A percentile compares a stretch with the other conserved stretches of the same genome.
Evolutionary conservation across 495 filamentous ascomycete species (phyloP).

Genomic region (Hypoxylon subgilvum): DNA sequence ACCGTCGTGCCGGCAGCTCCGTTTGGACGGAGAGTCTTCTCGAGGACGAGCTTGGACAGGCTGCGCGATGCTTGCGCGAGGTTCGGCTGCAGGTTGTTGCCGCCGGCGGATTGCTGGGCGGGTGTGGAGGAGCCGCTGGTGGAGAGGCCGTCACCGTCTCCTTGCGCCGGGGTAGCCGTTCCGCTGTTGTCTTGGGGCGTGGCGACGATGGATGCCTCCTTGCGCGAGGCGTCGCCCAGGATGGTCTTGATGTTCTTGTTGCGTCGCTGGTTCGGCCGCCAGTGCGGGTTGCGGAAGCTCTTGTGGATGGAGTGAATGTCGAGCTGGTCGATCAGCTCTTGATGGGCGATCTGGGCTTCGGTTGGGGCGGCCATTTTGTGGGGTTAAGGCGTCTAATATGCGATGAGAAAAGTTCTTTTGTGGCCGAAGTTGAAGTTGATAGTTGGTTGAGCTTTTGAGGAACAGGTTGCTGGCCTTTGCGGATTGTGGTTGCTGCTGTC

Average conservation of each 20-base stretch:
- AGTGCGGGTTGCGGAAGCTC: conserved; percentile 84
- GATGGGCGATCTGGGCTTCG: conserved; percentile 57
- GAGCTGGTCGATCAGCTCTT: conserved; percentile 76
- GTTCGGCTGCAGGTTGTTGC: conserved; percentile 61
- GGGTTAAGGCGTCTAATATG: neutral
- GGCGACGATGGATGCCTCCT: conserved; percentile 76
- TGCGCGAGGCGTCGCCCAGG: conserved; percentile 83
- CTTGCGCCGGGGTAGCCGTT: conserved; percentile 69
- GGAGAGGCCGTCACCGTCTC: conserved; percentile 58
- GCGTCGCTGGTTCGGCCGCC: conserved; percentile 90
- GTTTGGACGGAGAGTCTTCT: conserved; percentile 60
- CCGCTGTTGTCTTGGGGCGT: conserved; percentile 82
- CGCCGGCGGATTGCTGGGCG: conserved; percentile 49
- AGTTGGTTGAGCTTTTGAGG: conserved; percentile 1
- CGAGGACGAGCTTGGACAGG: conserved; percentile 81
- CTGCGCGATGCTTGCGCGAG: conserved; percentile 84
- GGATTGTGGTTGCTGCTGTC: too few relatives aligned
- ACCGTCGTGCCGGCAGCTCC: conserved; percentile 31
- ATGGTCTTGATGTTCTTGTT: conserved; percentile 99
- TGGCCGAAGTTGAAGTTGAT: neutral
- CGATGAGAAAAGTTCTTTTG: conserved; percentile 6
- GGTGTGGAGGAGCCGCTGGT: conserved; percentile 67
- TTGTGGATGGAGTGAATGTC: conserved; percentile 83
- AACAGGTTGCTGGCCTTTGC: too few relatives aligned
- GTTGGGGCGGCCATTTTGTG: conserved; percentile 38